phyloP scores from a whole-genome alignment of 345 rosid genomes.

The Arabis hirsuta region DNA sequence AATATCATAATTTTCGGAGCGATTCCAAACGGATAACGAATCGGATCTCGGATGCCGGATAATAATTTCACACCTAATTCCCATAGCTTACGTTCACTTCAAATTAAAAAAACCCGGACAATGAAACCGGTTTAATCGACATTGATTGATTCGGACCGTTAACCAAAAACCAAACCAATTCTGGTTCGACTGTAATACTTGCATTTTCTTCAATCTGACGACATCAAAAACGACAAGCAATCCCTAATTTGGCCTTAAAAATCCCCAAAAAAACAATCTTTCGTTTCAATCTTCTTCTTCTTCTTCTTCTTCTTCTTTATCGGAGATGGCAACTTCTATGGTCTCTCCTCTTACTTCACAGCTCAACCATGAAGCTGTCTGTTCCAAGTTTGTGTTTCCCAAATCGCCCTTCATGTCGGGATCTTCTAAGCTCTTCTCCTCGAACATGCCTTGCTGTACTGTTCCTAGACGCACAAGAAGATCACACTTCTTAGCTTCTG shows the following conservation, averaged over 20 bases:
- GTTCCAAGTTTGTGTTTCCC: conserved; percentile 32
- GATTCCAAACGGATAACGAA: too few species aligned
- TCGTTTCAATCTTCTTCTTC: conserved; percentile 1
- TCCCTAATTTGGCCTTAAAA: conserved; percentile 42
- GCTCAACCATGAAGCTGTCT: conserved; percentile 40
- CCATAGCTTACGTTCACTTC: too few species aligned
- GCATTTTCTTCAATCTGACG: conserved; percentile 43
- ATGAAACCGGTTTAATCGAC: conserved; percentile 22
- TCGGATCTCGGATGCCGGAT: too few species aligned
- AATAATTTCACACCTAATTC: too few species aligned
- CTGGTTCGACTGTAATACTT: conserved; percentile 15
- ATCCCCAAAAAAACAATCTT: neutral
- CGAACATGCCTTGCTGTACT: conserved; percentile 40
- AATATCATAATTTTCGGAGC: too few species aligned
- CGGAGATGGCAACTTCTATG: conserved; percentile 63
- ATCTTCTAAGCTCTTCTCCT: conserved; percentile 44
- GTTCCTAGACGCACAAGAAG: conserved; percentile 37
- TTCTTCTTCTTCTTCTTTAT: conserved; percentile 20
- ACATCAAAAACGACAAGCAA: conserved; percentile 44
- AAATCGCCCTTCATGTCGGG: conserved; percentile 56
- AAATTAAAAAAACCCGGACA: neutral
- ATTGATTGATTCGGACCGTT: neutral
- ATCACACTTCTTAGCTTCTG: conserved; percentile 48
- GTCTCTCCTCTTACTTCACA: conserved; percentile 57
- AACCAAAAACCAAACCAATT: neutral